Conservation (phyloP, 306 rosid genomes). For the Canavalia ensiformis region DNA sequence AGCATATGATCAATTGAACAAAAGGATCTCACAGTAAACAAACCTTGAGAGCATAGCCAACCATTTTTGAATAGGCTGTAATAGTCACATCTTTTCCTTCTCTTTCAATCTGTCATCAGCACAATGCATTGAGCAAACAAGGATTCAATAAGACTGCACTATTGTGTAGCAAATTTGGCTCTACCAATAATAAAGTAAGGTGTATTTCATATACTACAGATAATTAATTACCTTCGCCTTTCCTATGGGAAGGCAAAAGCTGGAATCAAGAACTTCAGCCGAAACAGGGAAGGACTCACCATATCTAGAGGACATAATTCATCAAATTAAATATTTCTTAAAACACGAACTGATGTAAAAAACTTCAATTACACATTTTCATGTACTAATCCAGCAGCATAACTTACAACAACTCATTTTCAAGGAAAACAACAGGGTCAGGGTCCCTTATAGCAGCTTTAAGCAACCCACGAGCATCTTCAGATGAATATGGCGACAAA, state of each 20-base stretch:
- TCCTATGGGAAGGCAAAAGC: slow-evolving; percentile 95
- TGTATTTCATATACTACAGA: slow-evolving; percentile 32
- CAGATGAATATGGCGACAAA: slow-evolving; percentile 90
- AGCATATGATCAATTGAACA: slow-evolving; percentile 32
- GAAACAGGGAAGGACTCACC: slow-evolving; percentile 98
- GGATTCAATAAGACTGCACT: slow-evolving; percentile 5
- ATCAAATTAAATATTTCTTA: slow-evolving; percentile 44
- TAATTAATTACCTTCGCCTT: slow-evolving; percentile 88
- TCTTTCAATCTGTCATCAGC: slow-evolving; percentile 76
- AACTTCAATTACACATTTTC: slow-evolving; percentile 35
- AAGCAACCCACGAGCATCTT: slow-evolving; percentile 97
- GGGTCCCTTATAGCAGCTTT: slow-evolving; percentile 99
- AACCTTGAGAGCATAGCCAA: slow-evolving; percentile 94
- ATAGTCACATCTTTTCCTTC: slow-evolving; percentile 99
- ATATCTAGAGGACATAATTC: slow-evolving; percentile 65
- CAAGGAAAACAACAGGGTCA: slow-evolving; percentile 98
- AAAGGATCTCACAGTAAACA: slow-evolving; percentile 49
- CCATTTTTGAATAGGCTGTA: slow-evolving; percentile 96
- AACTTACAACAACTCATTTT: slow-evolving; percentile 96
- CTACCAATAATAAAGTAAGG: slow-evolving; percentile 35
- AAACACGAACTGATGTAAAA: slow-evolving; percentile 24
- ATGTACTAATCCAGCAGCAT: slow-evolving; percentile 33
- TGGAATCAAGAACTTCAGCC: slow-evolving; percentile 97
- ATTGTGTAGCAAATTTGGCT: slow-evolving; percentile 29
- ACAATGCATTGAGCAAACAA: slow-evolving; percentile 38